Conservation (phyloP, 345 rosid species). For the Jatropha curcas region DNA sequence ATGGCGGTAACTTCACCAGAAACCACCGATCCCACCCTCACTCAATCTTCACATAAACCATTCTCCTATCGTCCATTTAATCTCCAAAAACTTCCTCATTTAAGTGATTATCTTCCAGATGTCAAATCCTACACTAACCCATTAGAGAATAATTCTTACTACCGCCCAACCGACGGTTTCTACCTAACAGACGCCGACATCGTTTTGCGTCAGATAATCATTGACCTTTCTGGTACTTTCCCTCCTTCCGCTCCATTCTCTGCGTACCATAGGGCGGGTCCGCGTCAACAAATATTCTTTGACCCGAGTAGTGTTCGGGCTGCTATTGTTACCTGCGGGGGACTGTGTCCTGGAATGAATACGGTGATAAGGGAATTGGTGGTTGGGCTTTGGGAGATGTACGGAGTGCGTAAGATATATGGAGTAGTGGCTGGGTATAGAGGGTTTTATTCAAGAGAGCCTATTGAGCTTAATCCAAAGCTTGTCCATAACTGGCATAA, state of each 20-base stretch:
- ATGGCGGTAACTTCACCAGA: slow-evolving; percentile 22
- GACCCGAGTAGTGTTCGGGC: slow-evolving; percentile 46
- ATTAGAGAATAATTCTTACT: slow-evolving; percentile 54
- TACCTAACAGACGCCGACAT: slow-evolving; percentile 59
- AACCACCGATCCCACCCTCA: not conserved
- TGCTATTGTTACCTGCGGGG: slow-evolving; percentile 86
- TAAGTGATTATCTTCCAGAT: slow-evolving; percentile 36
- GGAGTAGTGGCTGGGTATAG: slow-evolving; percentile 84
- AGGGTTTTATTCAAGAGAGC: slow-evolving; percentile 71
- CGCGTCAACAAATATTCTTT: slow-evolving; percentile 53
- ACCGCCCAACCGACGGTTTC: slow-evolving; percentile 63
- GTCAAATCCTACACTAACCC: slow-evolving; percentile 52
- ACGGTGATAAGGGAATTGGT: slow-evolving; percentile 88
- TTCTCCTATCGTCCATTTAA: slow-evolving; percentile 25
- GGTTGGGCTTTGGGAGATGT: slow-evolving; percentile 79
- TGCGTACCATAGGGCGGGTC: slow-evolving; percentile 78
- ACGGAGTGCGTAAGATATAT: slow-evolving; percentile 68
- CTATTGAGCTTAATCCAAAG: slow-evolving; percentile 57
- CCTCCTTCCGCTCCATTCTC: slow-evolving; percentile 25
- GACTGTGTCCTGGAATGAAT: slow-evolving; percentile 89
- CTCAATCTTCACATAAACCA: not conserved
- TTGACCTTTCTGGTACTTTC: slow-evolving; percentile 46
- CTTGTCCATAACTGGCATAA: slow-evolving; percentile 69
- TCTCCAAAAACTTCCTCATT: slow-evolving; percentile 45
- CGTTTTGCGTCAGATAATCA: slow-evolving; percentile 59